Percentiles rank a stretch among this genome's conserved stretches.
These are phyloP conservation scores for Lactarius deliciosus DNA, from an alignment of 768 basidiomycete species.

Conservation along the genomic window DNA sequence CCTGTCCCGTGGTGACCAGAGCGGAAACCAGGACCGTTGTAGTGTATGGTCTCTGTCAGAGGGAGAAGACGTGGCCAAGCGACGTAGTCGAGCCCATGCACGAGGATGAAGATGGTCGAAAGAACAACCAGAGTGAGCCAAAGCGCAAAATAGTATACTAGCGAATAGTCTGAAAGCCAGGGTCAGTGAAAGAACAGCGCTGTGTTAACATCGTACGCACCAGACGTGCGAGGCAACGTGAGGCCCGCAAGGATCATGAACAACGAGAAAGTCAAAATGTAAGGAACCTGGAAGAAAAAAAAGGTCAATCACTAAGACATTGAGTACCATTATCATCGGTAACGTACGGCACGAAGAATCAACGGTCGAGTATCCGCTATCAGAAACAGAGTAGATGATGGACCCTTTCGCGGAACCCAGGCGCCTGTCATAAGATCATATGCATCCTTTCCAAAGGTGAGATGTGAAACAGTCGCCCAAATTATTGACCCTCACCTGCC, in stretches of 20 bases:
- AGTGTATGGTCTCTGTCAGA: slow-evolving; percentile 75
- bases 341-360: slow-evolving; percentile 74
- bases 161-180: slow-evolving; percentile 69
- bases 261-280: slow-evolving; percentile 71
- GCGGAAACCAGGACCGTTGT: slow-evolving; percentile 85
- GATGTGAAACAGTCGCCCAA: slow-evolving; percentile 5
- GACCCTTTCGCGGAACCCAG: slow-evolving; percentile 82
- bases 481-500: slow-evolving; percentile 55
- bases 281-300: slow-evolving; percentile 64
- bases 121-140: slow-evolving; percentile 68
- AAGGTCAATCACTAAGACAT: not conserved
- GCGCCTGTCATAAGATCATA: slow-evolving; percentile 91
- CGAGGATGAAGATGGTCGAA: slow-evolving; percentile 68
- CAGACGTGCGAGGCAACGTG: slow-evolving; percentile 82
- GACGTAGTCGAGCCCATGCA: slow-evolving; percentile 93
- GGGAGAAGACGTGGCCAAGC: slow-evolving; percentile 90
- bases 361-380: slow-evolving; percentile 81
- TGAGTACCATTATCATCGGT: slow-evolving; percentile 9
- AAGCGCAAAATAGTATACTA: slow-evolving; percentile 79
- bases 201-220: slow-evolving; percentile 45
- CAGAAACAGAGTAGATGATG: slow-evolving; percentile 65
- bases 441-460: slow-evolving; percentile 60
- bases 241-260: slow-evolving; percentile 88
- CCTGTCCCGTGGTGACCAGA: slow-evolving; percentile 78
- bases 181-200: slow-evolving; percentile 13